A percentile compares a stretch with the other conserved stretches of the same genome.
Conservation (phyloP, 768 basidiomycete species). For the Inosperma sp. region DNA sequence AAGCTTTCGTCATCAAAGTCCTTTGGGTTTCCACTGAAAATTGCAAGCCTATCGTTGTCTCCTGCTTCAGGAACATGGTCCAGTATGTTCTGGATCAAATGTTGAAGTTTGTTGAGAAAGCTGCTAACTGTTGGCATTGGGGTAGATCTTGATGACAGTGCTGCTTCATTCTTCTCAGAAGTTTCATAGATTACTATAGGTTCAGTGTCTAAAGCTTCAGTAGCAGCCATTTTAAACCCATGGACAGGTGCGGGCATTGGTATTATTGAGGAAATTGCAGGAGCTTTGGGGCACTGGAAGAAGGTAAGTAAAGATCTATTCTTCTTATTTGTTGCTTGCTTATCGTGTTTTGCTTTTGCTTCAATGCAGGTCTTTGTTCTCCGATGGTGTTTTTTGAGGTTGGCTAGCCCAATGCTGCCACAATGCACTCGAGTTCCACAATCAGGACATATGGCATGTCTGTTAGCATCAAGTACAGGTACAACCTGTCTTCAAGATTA, state of each 20-base stretch:
- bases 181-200: no score
- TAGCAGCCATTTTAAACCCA: not conserved
- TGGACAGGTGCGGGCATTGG: not conserved
- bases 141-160: not conserved
- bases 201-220: not conserved
- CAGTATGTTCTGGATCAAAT: not conserved
- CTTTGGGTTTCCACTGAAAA: slow-evolving; percentile 4
- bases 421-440: not conserved
- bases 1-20: slow-evolving; percentile 7
- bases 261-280: not conserved
- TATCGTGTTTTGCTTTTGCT: not conserved
- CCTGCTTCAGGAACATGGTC: not conserved
- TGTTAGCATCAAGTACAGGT: not conserved
- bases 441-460: not conserved
- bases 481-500: not conserved
- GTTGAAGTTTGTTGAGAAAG: not conserved
- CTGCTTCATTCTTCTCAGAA: not conserved
- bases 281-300: not conserved
- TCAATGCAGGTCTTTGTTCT: not conserved
- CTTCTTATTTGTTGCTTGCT: not conserved
- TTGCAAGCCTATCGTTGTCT: not conserved
- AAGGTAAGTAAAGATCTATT: not conserved
- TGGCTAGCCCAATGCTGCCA: not conserved
- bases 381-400: slow-evolving; percentile 2
- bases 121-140: not conserved